Evolutionary conservation across 2,329 filamentous ascomycete genomes (phyloP).

Genomic region (Magnaporthiopsis incrustans): DNA sequence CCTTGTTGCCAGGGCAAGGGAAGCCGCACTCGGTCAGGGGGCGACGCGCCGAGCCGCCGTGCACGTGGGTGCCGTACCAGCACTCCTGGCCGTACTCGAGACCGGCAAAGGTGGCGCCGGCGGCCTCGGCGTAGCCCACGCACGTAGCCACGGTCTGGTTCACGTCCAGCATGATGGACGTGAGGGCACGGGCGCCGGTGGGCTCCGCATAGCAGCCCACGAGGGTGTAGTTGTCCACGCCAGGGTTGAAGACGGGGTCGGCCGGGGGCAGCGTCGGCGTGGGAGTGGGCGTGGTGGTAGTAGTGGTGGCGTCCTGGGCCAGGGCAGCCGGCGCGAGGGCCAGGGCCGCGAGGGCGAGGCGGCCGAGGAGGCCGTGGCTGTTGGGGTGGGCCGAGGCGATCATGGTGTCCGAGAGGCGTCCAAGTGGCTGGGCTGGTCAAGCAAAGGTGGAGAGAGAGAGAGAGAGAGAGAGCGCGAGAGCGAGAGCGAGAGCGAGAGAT

Average conservation of each 20-base stretch:
- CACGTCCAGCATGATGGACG: background rate
- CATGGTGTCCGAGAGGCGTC: background rate
- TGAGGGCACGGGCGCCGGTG: slow-evolving; percentile 14
- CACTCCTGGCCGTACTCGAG: slow-evolving; percentile 35
- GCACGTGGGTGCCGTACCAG: background rate
- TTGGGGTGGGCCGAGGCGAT: too few species aligned
- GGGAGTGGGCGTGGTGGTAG: slow-evolving; percentile 3
- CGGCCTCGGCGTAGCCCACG: background rate
- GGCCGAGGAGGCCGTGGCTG: background rate
- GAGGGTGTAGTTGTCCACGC: slow-evolving; percentile 19
- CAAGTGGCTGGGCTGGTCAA: background rate
- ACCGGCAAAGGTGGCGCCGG: slow-evolving; percentile 38
- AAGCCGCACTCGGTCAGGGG: slow-evolving; percentile 8
- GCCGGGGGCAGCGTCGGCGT: slow-evolving; percentile 19
- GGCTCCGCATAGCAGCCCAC: slow-evolving; percentile 27
- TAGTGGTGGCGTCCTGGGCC: background rate
- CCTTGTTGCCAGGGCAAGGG: slow-evolving; percentile 10
- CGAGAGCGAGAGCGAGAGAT: background rate
- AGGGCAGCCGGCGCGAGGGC: background rate
- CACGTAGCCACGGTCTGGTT: slow-evolving; percentile 18
- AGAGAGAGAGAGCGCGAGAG: background rate
- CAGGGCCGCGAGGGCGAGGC: background rate
- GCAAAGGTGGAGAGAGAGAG: background rate
- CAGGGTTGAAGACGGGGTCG: slow-evolving; percentile 26
- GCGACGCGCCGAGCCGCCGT: slow-evolving; percentile 16